Base-by-base conservation (phyloP, 495 filamentous ascomycete species). In the Aspergillus steynii region DNA sequence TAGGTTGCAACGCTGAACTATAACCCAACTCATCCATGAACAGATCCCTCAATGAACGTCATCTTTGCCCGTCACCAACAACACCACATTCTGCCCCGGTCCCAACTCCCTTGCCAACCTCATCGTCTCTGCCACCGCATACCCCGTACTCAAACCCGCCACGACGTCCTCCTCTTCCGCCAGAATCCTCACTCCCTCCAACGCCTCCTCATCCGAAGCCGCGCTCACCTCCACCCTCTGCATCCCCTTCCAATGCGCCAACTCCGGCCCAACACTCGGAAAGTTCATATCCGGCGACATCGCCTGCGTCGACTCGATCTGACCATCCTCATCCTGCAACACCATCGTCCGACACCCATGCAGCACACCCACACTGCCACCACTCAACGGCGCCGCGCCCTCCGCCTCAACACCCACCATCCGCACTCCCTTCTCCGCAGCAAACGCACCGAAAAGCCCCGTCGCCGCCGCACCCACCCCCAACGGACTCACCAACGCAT, bases 271-370 rank as follows among this genome's bases (percentile, higher is more conserved):
- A 61, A 71, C 71, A 9, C 63, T 69, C 3, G 71, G 71, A 10
- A 74, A 60, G 45, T 72, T 74, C 67, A 75, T 52, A 53, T 75
- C 72, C 48, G 72, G 72, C 5, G 72, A 68, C 45, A 73, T 74
- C 1, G 73, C 71, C 45, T 71, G 60, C 25, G 71, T 71, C 27
- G 70, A 65, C 25, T 68, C 37, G 49, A 75, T 69, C 56, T 75
- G 73, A 0, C 73, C 73, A 51, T 75, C 59, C 9, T 63, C n/a
- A 26, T 68, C 68, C 58, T 75, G 73, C 15, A 75, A 64, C 45
- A 75, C 61, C 20, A 71, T 59, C 10, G 73, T 75, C 8, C 69
- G 68, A 8, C 69, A 64, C 25, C 73, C 73, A 26, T 75, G 70
- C 29, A 75, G 68, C 29, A 75, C 73, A 9, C 73, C 73, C 15